Conservation (phyloP, 768 basidiomycete genomes). For the Clavulina sp. region DNA sequence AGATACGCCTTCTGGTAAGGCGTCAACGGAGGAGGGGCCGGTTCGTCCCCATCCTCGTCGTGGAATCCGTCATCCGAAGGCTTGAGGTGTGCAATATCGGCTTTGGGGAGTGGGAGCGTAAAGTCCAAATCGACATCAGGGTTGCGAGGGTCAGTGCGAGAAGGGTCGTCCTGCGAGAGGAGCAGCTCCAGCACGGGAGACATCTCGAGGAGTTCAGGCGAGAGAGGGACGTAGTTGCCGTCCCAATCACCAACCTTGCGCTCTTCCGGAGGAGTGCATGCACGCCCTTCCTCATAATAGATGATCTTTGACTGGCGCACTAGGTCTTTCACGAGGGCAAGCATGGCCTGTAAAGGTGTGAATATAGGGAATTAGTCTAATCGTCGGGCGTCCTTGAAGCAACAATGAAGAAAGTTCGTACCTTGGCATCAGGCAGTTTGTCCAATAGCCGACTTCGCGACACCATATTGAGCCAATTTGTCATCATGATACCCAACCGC, state of each 20-base stretch:
- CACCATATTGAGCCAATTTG: conserved; percentile 69
- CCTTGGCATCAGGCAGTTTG: conserved; percentile 49
- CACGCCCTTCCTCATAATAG: background rate
- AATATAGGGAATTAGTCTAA: background rate
- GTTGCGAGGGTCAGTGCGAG: conserved; percentile 24
- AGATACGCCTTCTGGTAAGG: conserved; percentile 24
- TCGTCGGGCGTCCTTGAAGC: background rate
- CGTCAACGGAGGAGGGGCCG: no score
- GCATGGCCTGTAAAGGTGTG: conserved; percentile 39
- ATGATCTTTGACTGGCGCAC: conserved; percentile 53
- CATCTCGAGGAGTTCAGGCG: no score
- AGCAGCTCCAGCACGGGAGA: no score
- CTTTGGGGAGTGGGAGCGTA: conserved; percentile 14
- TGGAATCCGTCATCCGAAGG: no score
- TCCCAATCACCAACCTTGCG: conserved; percentile 28
- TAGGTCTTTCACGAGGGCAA: conserved; percentile 67
- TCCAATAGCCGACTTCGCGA: conserved; percentile 19
- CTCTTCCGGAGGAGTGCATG: conserved; percentile 17
- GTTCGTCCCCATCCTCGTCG: no score
- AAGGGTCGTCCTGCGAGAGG: conserved; percentile 27
- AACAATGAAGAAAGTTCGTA: conserved; percentile 18
- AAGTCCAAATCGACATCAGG: conserved; percentile 71
- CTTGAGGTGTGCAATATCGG: no score
- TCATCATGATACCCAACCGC: conserved; percentile 52
- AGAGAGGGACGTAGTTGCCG: no score